Evolutionary conservation across 441 rosid genomes (phyloP).

Genomic region (Adansonia madagascariensis): DNA sequence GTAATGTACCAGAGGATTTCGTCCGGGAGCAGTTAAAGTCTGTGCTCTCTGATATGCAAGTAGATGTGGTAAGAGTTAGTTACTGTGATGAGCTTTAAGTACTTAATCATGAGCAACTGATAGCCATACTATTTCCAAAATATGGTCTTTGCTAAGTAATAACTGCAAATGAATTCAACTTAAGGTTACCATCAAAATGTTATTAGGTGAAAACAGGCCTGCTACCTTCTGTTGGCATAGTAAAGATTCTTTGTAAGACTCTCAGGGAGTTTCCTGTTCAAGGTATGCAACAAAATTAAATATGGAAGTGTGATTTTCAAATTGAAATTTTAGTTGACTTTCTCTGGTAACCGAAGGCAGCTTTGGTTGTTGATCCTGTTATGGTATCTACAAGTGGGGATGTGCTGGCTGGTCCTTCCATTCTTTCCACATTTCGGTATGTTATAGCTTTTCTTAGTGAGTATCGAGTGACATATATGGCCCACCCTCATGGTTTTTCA

Average conservation of each 20-base stretch:
- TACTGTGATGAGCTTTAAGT: background rate
- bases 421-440: slow-evolving; percentile 68
- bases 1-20: slow-evolving; percentile 51
- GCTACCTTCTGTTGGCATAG: slow-evolving; percentile 76
- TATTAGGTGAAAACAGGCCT: slow-evolving; percentile 92
- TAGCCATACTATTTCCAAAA: background rate
- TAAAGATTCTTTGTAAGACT: slow-evolving; percentile 57
- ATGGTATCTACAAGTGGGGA: slow-evolving; percentile 98
- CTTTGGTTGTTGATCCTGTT: slow-evolving; percentile 97
- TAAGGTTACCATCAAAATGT: slow-evolving; percentile 21
- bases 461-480: background rate
- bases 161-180: slow-evolving; percentile 13
- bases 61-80: slow-evolving; percentile 57
- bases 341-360: slow-evolving; percentile 55
- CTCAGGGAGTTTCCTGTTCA: slow-evolving; percentile 64
- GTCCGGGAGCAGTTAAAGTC: slow-evolving; percentile 66
- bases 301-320: background rate
- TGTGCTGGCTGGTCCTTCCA: slow-evolving; percentile 82
- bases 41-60: slow-evolving; percentile 77
- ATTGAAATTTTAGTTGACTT: slow-evolving; percentile 38
- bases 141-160: background rate
- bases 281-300: slow-evolving; percentile 49
- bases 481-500: background rate
- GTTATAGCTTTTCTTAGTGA: slow-evolving; percentile 24
- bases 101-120: background rate